phyloP scores from a whole-genome alignment of 2,329 filamentous ascomycete genomes.

The Neurospora sp. region DNA sequence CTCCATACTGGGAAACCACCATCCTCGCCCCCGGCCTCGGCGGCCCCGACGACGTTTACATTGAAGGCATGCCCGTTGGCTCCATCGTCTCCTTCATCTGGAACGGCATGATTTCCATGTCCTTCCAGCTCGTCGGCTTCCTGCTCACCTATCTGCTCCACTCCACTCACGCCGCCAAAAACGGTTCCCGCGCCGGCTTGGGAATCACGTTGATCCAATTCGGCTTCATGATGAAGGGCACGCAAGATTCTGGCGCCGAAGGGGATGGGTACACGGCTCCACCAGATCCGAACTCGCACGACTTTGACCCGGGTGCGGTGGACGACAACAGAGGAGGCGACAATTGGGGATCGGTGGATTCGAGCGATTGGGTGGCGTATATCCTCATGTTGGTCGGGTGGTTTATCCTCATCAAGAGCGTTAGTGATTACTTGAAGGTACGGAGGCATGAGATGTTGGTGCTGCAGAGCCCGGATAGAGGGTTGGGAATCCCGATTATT shows the following conservation, averaged over 20 bases:
- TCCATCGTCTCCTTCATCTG: slow-evolving; percentile 80
- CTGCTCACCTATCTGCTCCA: slow-evolving; percentile 95
- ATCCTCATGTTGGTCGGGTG: slow-evolving; percentile 93
- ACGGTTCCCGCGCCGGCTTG: slow-evolving; percentile 87
- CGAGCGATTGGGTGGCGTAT: slow-evolving; percentile 84
- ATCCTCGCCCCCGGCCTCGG: slow-evolving; percentile 87
- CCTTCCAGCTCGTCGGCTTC: slow-evolving; percentile 94
- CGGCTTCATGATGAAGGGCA: slow-evolving; percentile 86
- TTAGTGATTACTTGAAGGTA: slow-evolving; percentile 81
- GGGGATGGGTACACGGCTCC: slow-evolving; percentile 59
- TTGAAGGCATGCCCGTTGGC: slow-evolving; percentile 89
- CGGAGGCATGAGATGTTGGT: slow-evolving; percentile 88
- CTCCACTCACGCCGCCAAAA: slow-evolving; percentile 96
- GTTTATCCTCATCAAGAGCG: slow-evolving; percentile 93
- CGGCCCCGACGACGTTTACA: slow-evolving; percentile 89
- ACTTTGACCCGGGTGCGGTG: slow-evolving; percentile 70
- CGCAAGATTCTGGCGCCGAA: slow-evolving; percentile 29
- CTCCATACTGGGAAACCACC: slow-evolving; percentile 98
- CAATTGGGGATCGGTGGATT: slow-evolving; percentile 48
- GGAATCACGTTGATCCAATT: slow-evolving; percentile 95
- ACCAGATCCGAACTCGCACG: slow-evolving; percentile 79
- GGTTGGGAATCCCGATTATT: slow-evolving; percentile 75
- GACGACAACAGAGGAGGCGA: slow-evolving; percentile 29
- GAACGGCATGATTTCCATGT: slow-evolving; percentile 96
- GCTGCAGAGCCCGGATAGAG: slow-evolving; percentile 82